Base-by-base conservation (phyloP, 192 early-diverging fungal species). In the Mortierella hygrophila region DNA sequence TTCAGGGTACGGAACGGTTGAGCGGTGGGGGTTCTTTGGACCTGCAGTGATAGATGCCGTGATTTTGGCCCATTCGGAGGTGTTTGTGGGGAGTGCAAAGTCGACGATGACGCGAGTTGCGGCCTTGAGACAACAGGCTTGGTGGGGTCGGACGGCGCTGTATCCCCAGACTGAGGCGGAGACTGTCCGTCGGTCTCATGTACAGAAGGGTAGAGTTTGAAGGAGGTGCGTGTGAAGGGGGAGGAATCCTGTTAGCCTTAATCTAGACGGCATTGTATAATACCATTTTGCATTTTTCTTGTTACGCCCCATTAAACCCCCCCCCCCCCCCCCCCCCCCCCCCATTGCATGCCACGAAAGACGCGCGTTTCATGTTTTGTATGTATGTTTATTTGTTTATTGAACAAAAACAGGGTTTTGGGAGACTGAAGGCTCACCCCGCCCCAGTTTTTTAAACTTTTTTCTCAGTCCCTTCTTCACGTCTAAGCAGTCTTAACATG, bases 101-200 rank as follows among this genome's bases (percentile, higher is more conserved):
- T 71, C 69, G 16, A 78, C 68, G 20, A 78, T 78, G 77, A 71
- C 68, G 3, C 54, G 29, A 26, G 47, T 78, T 41, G 77, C 77
- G 0, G 69, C 77, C 4, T 29, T 49, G 77, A 69, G 77, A 6
- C 77, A 78, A 52, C 52, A 15, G 69, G 41, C 37, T 54, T 78
- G 77, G 77, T 42, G 70, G 29, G 47, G 70, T 15, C 77, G 69
- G 11, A 38, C 49, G 0, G 40, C 77, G 1, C 23, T 78, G 18
- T 78, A 78, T 38, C 68, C 77, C 21, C 21, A 75, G 0, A 47
- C 72, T 49, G 69, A 65, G 29, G 26, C 32, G 26, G 60, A 65
- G 29, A 65, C 60, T 15, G 60, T 65, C 1, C n/a, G 60, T 15
- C 26, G 60, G 11, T 16, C 60, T 15, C 60, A 65, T 32, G 60